phyloP scores from a whole-genome alignment of 2,329 filamentous ascomycete species.

The Claviceps sp. region DNA sequence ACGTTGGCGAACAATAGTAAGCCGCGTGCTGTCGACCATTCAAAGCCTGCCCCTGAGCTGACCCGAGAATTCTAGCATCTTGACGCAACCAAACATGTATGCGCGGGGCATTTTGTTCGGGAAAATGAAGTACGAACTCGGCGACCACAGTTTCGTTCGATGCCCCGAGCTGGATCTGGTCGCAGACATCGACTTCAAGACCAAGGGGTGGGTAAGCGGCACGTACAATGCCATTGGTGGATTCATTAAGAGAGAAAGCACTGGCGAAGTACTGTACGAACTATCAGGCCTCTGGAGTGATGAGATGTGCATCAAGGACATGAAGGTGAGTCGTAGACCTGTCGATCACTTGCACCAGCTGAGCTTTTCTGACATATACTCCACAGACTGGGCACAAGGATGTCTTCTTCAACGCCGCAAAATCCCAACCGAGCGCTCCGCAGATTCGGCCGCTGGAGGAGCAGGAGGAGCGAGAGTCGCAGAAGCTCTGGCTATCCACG shows the following conservation, averaged over 20 bases:
- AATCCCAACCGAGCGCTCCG: conserved; percentile 64
- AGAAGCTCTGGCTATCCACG: conserved; percentile 73
- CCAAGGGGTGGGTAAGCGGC: conserved; percentile 91
- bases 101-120: conserved; percentile 92
- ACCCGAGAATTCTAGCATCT: conserved; percentile 41
- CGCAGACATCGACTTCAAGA: conserved; percentile 96
- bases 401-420: conserved; percentile 75
- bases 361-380: background rate
- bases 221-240: conserved; percentile 95
- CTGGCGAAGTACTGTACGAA: conserved; percentile 79
- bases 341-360: background rate
- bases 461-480: conserved; percentile 82
- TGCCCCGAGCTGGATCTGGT: conserved; percentile 79
- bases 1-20: conserved; percentile 75
- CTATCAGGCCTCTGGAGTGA: conserved; percentile 87
- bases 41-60: conserved; percentile 2
- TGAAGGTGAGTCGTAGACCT: conserved; percentile 42
- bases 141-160: conserved; percentile 84
- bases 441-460: conserved; percentile 65
- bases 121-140: conserved; percentile 99
- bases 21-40: conserved; percentile 21
- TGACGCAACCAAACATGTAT: conserved; percentile 99
- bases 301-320: conserved; percentile 84
- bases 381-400: conserved; percentile 77
- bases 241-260: conserved; percentile 75